These are phyloP conservation scores for Boechera divaricarpa DNA, from an alignment of 345 rosid genomes.

Conservation along the genomic window DNA sequence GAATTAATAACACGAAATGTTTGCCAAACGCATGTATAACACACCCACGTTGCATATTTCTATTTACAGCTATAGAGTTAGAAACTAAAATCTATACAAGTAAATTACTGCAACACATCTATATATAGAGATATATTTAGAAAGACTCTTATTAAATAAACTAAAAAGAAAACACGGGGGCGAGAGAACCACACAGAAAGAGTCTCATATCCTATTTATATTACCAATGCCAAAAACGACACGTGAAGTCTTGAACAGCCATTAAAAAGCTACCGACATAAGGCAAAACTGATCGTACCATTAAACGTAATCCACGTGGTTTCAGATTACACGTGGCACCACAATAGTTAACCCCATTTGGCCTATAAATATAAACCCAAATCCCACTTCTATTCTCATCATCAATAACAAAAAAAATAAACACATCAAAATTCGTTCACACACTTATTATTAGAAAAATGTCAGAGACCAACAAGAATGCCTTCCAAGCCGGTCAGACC, in stretches of 20 bases:
- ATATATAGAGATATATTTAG: constrained; percentile 6
- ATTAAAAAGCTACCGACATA: constrained; percentile 41
- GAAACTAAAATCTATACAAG: neutral
- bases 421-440: neutral
- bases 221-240: neutral
- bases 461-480: constrained; percentile 54
- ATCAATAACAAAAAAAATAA: neutral
- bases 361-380: constrained; percentile 26
- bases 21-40: constrained; percentile 16
- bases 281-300: constrained; percentile 34
- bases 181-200: constrained; percentile 29
- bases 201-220: neutral
- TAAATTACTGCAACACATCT: neutral
- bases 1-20: constrained; percentile 1
- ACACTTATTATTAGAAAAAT: neutral
- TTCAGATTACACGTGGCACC: constrained; percentile 2
- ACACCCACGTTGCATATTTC: constrained; percentile 15
- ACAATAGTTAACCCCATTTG: neutral
- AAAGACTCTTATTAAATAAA: neutral
- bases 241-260: constrained; percentile 18
- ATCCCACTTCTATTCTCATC: neutral
- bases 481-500: constrained; percentile 59
- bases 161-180: neutral
- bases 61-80: neutral
- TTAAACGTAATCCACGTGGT: constrained; percentile 25